Base-by-base conservation (phyloP, 805 yeast genomes). In the Spathaspora sp. region DNA sequence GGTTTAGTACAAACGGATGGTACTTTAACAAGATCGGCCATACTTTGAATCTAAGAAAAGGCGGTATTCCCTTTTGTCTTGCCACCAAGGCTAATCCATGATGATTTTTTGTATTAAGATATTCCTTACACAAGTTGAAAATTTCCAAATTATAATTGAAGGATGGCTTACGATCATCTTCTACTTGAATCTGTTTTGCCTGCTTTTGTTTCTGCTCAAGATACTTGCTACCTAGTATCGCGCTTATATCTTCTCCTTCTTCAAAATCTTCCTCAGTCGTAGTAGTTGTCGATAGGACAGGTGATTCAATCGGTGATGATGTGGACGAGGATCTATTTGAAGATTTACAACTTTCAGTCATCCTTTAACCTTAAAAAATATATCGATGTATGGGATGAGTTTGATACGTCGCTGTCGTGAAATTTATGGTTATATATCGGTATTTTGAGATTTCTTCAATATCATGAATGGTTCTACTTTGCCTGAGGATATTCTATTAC, bases 21-120 rank as follows among this genome's bases (percentile, higher is more conserved):
- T 83, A 83, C 57, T 84, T 84, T 52, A 92, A 67, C 48, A 92
- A 67, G 3, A 89, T 69, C 1, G 97, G 97, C 97, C 97, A 92
- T 7, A 89, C 87, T 51, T 78, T 74, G 57, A 82, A 83, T 53
- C 98, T 77, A 49, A 90, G 72, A 51, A 83, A 78, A 1, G 96
- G 93, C 1, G 97, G 97, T 26, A 91, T 75, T 2, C 98, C 97
- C 51, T 83, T 74, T 57, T 86, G 91, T 55, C 97, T 77, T 5
- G 96, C 93, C 6, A 92, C 67, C 56, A 82, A 73, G 1, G 97
- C 96, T 46, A 92, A 68, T 0, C 91, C 89, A 46, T 85, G 83
- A 52, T 85, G 85, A 61, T 92, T 87, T 52, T 80, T 81, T 16
- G 76, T 73, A 46, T 70, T 72, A 5, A 91, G 66, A 58, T 82